Conservation (phyloP, 768 basidiomycete genomes). For the Cyclocybe cylindracea region DNA sequence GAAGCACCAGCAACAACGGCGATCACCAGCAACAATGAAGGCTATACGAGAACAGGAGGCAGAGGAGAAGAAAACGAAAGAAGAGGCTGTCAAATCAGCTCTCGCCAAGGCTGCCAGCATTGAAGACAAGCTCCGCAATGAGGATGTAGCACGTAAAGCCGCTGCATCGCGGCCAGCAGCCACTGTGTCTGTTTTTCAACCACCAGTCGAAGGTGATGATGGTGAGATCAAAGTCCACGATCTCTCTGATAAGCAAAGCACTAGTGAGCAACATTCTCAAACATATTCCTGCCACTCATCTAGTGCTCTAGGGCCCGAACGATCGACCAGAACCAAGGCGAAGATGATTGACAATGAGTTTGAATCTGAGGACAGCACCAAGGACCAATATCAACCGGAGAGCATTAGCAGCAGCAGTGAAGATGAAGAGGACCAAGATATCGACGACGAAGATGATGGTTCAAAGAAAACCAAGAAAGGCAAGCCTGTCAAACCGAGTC, state of each 20-base stretch:
- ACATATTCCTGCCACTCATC: too few species aligned
- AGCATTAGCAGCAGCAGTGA: too few species aligned
- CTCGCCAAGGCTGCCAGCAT: background rate
- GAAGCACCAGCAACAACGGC: background rate
- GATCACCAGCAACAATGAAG: background rate
- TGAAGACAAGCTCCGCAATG: constrained; percentile 1
- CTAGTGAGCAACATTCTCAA: too few species aligned
- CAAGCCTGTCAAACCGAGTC: too few species aligned
- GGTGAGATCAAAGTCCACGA: background rate
- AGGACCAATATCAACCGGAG: too few species aligned
- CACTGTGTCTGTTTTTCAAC: background rate
- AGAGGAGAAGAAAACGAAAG: background rate
- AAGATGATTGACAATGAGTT: too few species aligned
- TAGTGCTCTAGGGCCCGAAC: too few species aligned
- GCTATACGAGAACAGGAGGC: background rate
- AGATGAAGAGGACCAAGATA: too few species aligned
- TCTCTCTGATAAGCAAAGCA: background rate
- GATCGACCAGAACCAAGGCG: too few species aligned
- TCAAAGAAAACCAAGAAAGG: too few species aligned
- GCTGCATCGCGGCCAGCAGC: background rate
- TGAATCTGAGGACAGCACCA: too few species aligned
- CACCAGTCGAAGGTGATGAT: background rate
- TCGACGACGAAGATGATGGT: too few species aligned
- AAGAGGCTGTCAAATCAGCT: background rate
- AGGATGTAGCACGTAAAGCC: constrained; percentile 3